phyloP scores from a whole-genome alignment of 2,329 filamentous ascomycete genomes.

The Epicoccum nigrum region DNA sequence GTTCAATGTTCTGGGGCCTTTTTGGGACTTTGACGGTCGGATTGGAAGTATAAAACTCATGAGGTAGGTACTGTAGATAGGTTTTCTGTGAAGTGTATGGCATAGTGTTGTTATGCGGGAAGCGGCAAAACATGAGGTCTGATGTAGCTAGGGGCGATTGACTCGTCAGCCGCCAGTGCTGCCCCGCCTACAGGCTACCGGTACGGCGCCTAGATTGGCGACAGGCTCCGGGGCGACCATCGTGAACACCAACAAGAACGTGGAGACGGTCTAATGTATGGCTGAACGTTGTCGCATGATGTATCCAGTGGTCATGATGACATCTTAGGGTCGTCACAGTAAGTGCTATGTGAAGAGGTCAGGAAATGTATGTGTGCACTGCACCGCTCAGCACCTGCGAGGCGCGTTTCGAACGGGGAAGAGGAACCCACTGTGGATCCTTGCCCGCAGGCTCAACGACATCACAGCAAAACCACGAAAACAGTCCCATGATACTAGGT shows the following conservation, averaged over 20 bases:
- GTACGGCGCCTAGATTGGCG: not conserved
- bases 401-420: slow-evolving; percentile 2
- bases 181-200: slow-evolving; percentile 11
- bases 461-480: slow-evolving; percentile 24
- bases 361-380: too few species aligned
- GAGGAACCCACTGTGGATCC: slow-evolving; percentile 10
- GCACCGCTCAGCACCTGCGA: slow-evolving; percentile 12
- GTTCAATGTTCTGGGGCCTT: not conserved
- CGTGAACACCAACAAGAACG: not conserved
- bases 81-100: not conserved
- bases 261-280: not conserved
- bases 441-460: slow-evolving; percentile 19
- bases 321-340: not conserved
- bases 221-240: slow-evolving; percentile 4
- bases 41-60: slow-evolving; percentile 18
- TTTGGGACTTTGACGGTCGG: slow-evolving; percentile 7
- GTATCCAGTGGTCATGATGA: not conserved
- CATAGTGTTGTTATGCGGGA: slow-evolving; percentile 1
- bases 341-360: not conserved
- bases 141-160: slow-evolving; percentile 15
- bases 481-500: slow-evolving; percentile 17
- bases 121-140: slow-evolving; percentile 7
- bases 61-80: not conserved
- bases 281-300: not conserved
- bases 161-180: slow-evolving; percentile 13